Conservation (phyloP, 1,284 basidiomycete genomes). For the Boletus coffeatus region DNA sequence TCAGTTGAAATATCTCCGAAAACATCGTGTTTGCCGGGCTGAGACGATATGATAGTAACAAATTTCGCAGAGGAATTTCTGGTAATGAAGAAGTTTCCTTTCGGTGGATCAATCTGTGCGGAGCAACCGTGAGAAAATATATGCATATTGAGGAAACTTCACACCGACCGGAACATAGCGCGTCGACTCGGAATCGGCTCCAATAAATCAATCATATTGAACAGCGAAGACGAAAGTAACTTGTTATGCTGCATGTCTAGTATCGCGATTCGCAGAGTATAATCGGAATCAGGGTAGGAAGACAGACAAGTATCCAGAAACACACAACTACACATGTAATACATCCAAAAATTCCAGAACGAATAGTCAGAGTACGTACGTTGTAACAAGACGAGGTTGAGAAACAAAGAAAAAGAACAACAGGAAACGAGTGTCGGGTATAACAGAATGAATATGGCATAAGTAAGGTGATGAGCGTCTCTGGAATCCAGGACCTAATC, state of each 20-base stretch:
- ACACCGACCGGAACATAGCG: too few species aligned
- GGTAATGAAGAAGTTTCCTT: too few species aligned
- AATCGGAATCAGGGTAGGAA: constrained; percentile 17
- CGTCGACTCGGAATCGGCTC: background rate
- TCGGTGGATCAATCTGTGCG: background rate
- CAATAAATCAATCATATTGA: constrained; percentile 1
- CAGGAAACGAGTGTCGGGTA: constrained; percentile 25
- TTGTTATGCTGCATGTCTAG: background rate
- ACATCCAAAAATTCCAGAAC: constrained; percentile 31
- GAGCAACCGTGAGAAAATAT: background rate
- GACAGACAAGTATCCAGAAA: constrained; percentile 34
- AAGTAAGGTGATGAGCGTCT: constrained; percentile 23
- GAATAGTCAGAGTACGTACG: constrained; percentile 21
- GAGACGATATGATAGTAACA: too few species aligned
- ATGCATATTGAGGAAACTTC: too few species aligned
- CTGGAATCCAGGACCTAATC: background rate
- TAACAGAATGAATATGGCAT: constrained; percentile 28
- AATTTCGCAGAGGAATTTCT: too few species aligned
- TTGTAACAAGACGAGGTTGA: constrained; percentile 16
- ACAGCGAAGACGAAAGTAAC: background rate
- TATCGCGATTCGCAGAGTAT: constrained; percentile 1
- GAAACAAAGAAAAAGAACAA: constrained; percentile 11
- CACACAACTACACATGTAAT: constrained; percentile 34
- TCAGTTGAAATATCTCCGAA: too few species aligned
- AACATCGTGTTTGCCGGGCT: too few species aligned